phyloP scores from a whole-genome alignment of 306 rosid species.

The Corylus americana region DNA sequence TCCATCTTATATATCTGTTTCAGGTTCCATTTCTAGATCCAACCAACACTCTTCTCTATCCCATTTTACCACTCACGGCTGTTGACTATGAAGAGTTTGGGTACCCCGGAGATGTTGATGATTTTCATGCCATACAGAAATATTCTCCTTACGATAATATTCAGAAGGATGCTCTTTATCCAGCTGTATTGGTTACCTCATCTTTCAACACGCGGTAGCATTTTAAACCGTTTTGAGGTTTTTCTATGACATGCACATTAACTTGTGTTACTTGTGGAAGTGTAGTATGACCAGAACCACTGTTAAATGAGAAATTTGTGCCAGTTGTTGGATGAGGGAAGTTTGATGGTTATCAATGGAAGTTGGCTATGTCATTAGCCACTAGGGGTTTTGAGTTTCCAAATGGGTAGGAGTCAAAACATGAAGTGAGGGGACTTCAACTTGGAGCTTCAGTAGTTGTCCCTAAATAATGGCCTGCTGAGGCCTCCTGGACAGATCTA shows the following conservation, averaged over 20 bases:
- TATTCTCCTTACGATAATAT: conserved; percentile 92
- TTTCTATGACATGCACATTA: conserved; percentile 11
- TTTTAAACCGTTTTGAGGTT: conserved; percentile 1
- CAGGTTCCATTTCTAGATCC: conserved; percentile 93
- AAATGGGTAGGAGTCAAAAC: background rate
- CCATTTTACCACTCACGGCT: conserved; percentile 74
- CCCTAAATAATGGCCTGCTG: background rate
- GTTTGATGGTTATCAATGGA: background rate
- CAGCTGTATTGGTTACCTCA: conserved; percentile 72
- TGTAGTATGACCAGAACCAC: conserved; percentile 11
- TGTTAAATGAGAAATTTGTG: background rate
- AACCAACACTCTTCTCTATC: conserved; percentile 78
- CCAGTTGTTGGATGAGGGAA: background rate
- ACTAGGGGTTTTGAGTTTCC: background rate
- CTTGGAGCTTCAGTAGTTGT: background rate
- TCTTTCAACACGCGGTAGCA: conserved; percentile 83
- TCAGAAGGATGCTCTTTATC: conserved; percentile 70
- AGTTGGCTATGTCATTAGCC: background rate
- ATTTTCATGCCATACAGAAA: conserved; percentile 74
- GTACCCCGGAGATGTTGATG: conserved; percentile 72
- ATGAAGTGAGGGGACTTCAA: background rate
- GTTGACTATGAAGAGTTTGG: conserved; percentile 91
- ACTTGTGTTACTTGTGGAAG: conserved; percentile 4
- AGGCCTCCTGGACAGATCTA: background rate
- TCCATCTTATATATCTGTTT: conserved; percentile 28